Evolutionary conservation across 306 rosid species (phyloP).

Genomic region (Begonia fuchsioides): DNA sequence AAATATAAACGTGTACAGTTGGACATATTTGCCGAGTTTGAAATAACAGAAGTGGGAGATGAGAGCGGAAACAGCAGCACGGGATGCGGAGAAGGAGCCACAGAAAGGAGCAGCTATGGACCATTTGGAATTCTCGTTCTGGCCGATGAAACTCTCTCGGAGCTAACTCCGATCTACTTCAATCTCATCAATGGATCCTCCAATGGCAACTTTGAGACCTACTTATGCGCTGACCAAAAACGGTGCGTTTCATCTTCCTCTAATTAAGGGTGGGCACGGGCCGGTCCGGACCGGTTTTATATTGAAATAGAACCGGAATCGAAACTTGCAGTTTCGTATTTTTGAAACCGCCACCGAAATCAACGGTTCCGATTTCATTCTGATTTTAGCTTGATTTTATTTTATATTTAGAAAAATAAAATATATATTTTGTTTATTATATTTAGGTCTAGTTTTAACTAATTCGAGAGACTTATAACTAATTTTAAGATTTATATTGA

Average conservation of each 20-base stretch:
- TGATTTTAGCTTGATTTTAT: too few species aligned
- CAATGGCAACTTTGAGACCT: conserved; percentile 20
- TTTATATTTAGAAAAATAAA: too few species aligned
- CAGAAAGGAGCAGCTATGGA: conserved; percentile 42
- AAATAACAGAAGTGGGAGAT: conserved; percentile 22
- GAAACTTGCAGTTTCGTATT: too few species aligned
- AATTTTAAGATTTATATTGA: too few species aligned
- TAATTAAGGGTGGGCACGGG: too few species aligned
- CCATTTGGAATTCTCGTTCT: conserved; percentile 68
- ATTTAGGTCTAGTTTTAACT: too few species aligned
- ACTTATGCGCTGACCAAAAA: conserved; percentile 56
- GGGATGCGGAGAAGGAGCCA: conserved; percentile 58
- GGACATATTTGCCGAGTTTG: conserved; percentile 66
- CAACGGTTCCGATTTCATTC: too few species aligned
- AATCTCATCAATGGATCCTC: conserved; percentile 19
- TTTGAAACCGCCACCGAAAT: too few species aligned
- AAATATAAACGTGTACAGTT: conserved; percentile 18
- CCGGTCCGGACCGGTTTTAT: too few species aligned
- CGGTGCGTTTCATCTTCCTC: conserved; percentile 22
- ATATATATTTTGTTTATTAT: too few species aligned
- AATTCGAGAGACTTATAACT: too few species aligned
- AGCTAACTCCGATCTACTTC: conserved; percentile 60
- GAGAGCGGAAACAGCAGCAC: conserved; percentile 5
- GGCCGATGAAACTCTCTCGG: conserved; percentile 66
- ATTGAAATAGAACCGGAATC: too few species aligned